A percentile compares a stretch with the other conserved stretches of the same genome.
Evolutionary conservation across 441 rosid species (phyloP).

Genomic region (Lagerstroemia fauriei): DNA sequence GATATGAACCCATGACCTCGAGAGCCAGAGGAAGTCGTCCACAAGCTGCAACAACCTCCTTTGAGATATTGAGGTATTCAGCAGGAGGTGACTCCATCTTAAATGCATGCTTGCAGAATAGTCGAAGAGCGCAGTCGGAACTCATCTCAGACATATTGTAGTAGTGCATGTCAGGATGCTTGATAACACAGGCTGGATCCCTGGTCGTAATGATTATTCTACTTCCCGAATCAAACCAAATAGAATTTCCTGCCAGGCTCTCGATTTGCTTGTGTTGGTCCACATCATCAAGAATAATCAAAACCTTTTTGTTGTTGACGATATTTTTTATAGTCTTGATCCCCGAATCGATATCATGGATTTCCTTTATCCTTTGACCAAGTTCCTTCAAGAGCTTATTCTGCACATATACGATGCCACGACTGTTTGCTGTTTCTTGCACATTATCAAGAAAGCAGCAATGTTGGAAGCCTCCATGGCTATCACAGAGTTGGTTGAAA

Average conservation of each 20-base stretch:
- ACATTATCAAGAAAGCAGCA: conserved; percentile 6
- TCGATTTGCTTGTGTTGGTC: not conserved
- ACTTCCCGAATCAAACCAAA: conserved; percentile 5
- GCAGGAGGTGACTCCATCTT: not conserved
- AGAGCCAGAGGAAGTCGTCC: conserved; percentile 7
- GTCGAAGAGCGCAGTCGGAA: not conserved
- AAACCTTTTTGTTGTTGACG: not conserved
- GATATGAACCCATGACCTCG: conserved; percentile 12
- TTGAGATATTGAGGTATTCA: not conserved
- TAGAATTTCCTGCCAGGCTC: not conserved
- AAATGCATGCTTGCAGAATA: conserved; percentile 16
- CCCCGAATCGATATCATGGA: not conserved
- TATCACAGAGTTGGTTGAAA: not conserved
- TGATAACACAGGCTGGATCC: rapidly evolving
- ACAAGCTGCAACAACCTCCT: not conserved
- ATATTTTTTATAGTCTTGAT: not conserved
- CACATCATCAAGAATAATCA: conserved; percentile 5
- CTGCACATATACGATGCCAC: not conserved
- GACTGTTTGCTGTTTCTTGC: not conserved
- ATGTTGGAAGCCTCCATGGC: not conserved
- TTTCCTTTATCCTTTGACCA: not conserved
- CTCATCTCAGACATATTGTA: not conserved
- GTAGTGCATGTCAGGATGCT: too few relatives aligned
- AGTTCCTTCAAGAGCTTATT: not conserved
- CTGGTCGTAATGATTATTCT: conserved; percentile 13